Evolutionary conservation across 352 stramenopile genomes (phyloP).

Genomic region (Globisporangium sylvaticum): DNA sequence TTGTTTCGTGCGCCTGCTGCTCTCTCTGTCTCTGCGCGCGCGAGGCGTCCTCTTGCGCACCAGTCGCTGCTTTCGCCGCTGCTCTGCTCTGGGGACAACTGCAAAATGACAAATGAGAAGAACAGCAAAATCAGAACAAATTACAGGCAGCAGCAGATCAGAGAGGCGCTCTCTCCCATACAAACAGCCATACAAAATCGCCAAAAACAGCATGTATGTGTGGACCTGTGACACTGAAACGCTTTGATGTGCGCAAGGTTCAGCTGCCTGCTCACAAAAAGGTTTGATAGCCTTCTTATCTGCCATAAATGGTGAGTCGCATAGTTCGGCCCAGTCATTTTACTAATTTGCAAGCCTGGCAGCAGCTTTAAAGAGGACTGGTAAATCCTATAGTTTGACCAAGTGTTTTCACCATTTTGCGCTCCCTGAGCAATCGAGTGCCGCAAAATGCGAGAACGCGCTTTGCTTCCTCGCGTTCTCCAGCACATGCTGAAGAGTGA

Average conservation of each 20-base stretch:
- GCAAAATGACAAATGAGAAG: neutral
- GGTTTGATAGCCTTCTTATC: neutral
- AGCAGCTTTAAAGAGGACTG: neutral
- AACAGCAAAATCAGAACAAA: neutral
- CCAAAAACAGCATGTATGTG: neutral
- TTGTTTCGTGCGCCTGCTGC: slow-evolving; percentile 2
- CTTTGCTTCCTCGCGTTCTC: neutral
- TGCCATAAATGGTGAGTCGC: neutral
- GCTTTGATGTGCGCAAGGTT: neutral
- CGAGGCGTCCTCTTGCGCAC: slow-evolving; percentile 1
- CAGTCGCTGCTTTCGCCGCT: neutral
- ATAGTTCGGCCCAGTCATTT: neutral
- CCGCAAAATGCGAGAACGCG: neutral
- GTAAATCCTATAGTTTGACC: neutral
- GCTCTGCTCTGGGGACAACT: neutral
- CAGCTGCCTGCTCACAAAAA: neutral
- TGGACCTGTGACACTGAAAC: neutral
- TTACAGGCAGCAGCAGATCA: neutral
- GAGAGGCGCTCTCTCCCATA: slow-evolving; percentile 1
- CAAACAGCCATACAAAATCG: slow-evolving; percentile 1
- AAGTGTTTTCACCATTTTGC: too few relatives aligned
- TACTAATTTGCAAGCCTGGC: neutral
- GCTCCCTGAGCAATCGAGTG: too few relatives aligned
- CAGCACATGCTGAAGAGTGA: neutral
- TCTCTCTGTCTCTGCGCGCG: slow-evolving; percentile 1